Base-by-base conservation (phyloP, 2,329 filamentous ascomycete genomes). In the Xylaria polymorpha region DNA sequence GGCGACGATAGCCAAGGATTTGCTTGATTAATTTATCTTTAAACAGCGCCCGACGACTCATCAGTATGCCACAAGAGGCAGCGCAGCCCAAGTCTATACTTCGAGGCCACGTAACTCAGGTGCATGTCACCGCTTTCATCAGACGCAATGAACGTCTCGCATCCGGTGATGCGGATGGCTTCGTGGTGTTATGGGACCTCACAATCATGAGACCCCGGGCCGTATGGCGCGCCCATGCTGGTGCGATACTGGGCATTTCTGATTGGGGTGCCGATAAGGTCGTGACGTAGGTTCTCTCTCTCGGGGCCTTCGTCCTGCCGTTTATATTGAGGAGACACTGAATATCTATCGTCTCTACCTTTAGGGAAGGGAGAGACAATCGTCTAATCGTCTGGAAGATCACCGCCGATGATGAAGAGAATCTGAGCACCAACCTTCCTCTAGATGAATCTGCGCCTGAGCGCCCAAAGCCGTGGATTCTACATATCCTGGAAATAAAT, bases 161-260 rank as follows among this genome's bases (percentile, higher is more conserved):
- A 14, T 96, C 94, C 0, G 95, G 92, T 43, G 96, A 99, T 81
- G 92, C 94, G 9, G 92, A 97, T 50, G 96, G 96, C 68, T 98
- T 92, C 86, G 85, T 97, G 41, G 87, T 97, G 7, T 82, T 94
- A 25, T 99, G 96, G 96, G 91, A 93, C 77, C 83, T 97, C 46
- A 87, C 91, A 32, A 92, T 90, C 61, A 94, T 97, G 84, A 87
- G 96, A 41, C 88, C 95, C 0, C 85, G 89, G 9, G 93, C 91
- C 1, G 93, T 96, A 3, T 99, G 96, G 96, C 91, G 88, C 75
- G 92, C 94, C 0, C 96, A 99, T 79, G 84, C 88, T 53, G 91
- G 88, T 41, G 88, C 93, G 22, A 90, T 98, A 35, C 84, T 98
- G 18, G 92, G 91, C 4, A 84, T 96, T 48, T 86, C 86, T 56